Evolutionary conservation across 1,139 yeast species (phyloP), one percentile per base, ranked within the genome.

Genomic region (Protomyces macrosporus): DNA sequence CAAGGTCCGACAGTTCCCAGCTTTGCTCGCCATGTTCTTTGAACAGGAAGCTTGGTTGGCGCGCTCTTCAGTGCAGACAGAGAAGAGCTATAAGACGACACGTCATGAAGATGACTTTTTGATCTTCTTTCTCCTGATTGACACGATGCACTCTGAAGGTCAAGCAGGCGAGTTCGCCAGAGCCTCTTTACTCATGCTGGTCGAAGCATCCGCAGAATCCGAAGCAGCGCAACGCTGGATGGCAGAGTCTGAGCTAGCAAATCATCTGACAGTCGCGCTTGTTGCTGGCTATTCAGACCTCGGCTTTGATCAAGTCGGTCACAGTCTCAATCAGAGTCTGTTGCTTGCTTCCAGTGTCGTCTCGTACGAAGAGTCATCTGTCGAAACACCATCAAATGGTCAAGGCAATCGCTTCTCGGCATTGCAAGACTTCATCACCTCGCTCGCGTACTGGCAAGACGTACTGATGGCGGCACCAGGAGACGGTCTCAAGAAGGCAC

Each of bases 381-480:
- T 1, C 3, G 12, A 7, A 9, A 9, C 3, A 2, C 12, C 9
- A 9, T 4, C 48, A n/a, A 6, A 7, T 16, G 68, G 67, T 32
- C 66, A 12, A 5, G 12, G 42, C 42, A 39, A 53, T n/a, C 56
- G 65, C 12, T 66, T 64, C 10, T 14, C 66, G 12, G 50, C 66
- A 63, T 61, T 60, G 7, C 60, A 60, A 37, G 67, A 66, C 42
- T 73, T 74, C 64, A 61, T 71, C 35, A 54, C 69, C 2, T 72
- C 72, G 53, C 65, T 74, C 6, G 66, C 68, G 50, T 74, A 74
- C 58, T 73, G 75, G 76, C 75, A 74, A 64, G 75, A 73, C 55
- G 64, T 72, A 64, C 60, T 72, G 16, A 54, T 56, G 14, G 67
- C 66, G 52, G 68, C 74, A 55, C 55, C 53, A 42, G 67, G 71